phyloP scores from a whole-genome alignment of 192 early-diverging fungal genomes.

The Linnemannia exigua region DNA sequence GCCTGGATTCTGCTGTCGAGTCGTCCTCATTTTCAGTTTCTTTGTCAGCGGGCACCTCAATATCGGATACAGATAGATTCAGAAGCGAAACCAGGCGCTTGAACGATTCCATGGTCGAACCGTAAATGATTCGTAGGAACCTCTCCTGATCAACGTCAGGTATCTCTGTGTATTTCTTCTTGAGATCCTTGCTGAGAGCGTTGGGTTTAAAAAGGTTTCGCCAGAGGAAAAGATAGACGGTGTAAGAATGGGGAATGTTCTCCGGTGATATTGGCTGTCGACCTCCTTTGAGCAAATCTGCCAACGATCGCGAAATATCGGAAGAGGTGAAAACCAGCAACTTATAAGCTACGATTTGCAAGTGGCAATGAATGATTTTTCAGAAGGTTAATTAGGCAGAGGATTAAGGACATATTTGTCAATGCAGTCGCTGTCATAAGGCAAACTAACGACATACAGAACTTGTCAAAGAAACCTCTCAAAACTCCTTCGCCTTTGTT shows the following conservation, averaged over 20 bases:
- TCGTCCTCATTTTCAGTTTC: conserved; percentile 23
- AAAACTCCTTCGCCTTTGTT: conserved; percentile 61
- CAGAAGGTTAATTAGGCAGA: neutral
- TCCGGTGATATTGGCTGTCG: conserved; percentile 9
- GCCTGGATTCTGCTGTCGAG: neutral
- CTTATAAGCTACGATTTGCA: conserved; percentile 59
- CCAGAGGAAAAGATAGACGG: conserved; percentile 74
- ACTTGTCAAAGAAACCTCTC: conserved; percentile 57
- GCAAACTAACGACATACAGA: conserved; percentile 52
- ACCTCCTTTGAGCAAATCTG: neutral
- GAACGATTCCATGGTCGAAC: conserved; percentile 45
- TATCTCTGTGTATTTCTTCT: conserved; percentile 21
- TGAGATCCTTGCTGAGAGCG: conserved; percentile 15
- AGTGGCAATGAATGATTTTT: neutral
- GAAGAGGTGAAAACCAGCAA: conserved; percentile 67
- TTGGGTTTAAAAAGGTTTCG: conserved; percentile 65
- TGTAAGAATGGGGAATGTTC: conserved; percentile 55
- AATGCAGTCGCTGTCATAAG: neutral
- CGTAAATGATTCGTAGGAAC: conserved; percentile 30
- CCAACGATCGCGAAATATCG: conserved; percentile 36
- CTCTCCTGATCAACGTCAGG: conserved; percentile 21
- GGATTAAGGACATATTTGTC: too few species aligned
- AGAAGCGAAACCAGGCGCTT: conserved; percentile 37
- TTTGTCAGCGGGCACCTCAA: conserved; percentile 53
- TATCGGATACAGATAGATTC: conserved; percentile 50